Evolutionary conservation across 2,329 filamentous ascomycete genomes (phyloP).

Genomic region (Metarhizium brunneum): DNA sequence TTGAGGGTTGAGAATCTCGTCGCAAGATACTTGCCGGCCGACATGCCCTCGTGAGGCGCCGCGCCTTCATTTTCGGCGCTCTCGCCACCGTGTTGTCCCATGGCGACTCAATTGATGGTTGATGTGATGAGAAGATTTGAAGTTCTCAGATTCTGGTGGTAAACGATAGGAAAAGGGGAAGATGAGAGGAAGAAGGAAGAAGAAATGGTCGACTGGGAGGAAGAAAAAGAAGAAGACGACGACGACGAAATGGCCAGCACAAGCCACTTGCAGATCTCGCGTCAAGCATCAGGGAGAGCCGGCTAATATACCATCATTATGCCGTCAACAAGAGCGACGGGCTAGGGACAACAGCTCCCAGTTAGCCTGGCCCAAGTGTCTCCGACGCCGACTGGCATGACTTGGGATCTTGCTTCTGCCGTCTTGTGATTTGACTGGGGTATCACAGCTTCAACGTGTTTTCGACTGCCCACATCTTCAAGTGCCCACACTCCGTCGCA

Average conservation of each 20-base stretch:
- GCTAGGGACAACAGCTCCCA: background rate
- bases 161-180: no score
- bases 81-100: slow-evolving; percentile 13
- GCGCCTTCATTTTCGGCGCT: slow-evolving; percentile 16
- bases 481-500: no score
- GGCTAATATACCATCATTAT: background rate
- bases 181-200: no score
- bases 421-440: no score
- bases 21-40: slow-evolving; percentile 33
- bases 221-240: no score
- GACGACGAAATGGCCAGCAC: no score
- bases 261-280: background rate
- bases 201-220: no score
- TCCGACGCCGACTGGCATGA: background rate
- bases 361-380: background rate
- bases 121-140: no score
- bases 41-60: slow-evolving; percentile 40
- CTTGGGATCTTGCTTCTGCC: no score
- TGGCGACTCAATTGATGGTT: background rate
- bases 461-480: no score
- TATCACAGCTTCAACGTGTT: no score
- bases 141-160: no score
- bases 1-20: slow-evolving; percentile 48
- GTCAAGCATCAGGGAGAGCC: background rate
- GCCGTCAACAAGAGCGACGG: background rate